A percentile compares a stretch with the other conserved stretches of the same genome.
Conservation (phyloP, 208 protist species). For the Porcisia deanei region DNA sequence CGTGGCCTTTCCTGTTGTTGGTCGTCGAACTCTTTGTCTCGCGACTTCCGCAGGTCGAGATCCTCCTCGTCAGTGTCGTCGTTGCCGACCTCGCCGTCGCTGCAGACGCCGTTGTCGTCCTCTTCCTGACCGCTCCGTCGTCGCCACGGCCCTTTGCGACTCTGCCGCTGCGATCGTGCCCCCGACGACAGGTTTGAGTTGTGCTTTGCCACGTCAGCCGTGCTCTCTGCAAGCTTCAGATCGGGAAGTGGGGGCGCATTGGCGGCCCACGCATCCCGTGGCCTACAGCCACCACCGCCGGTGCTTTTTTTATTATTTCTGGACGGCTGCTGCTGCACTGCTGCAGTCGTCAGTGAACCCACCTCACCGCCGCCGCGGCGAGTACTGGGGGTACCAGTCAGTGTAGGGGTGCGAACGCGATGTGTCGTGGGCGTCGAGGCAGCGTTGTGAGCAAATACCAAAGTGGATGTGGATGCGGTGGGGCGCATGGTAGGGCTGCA, state of each 20-base stretch:
- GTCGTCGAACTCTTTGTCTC: slow-evolving; percentile 1
- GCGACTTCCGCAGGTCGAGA: neutral
- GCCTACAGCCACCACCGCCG: neutral
- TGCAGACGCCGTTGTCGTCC: neutral
- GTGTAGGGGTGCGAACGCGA: slow-evolving; percentile 3
- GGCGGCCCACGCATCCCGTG: neutral
- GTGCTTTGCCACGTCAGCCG: slow-evolving; percentile 21
- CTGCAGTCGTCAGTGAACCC: neutral
- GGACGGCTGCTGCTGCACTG: neutral
- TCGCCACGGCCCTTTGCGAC: neutral
- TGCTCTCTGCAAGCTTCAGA: slow-evolving; percentile 27
- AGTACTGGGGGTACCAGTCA: neutral
- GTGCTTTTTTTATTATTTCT: neutral
- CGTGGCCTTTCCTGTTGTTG: slow-evolving; percentile 1
- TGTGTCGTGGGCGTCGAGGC: slow-evolving; percentile 14
- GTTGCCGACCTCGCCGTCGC: slow-evolving; percentile 3
- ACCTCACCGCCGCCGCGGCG: neutral
- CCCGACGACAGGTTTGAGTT: neutral
- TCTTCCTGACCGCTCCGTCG: neutral
- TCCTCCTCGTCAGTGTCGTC: slow-evolving; percentile 5
- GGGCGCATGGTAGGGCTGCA: slow-evolving; percentile 19
- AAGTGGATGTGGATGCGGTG: neutral
- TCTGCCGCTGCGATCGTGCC: neutral
- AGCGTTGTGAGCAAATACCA: slow-evolving; percentile 14
- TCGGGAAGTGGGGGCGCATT: slow-evolving; percentile 13